Conservation (phyloP, 2,329 filamentous ascomycete species). For the Biscogniauxia sp. region DNA sequence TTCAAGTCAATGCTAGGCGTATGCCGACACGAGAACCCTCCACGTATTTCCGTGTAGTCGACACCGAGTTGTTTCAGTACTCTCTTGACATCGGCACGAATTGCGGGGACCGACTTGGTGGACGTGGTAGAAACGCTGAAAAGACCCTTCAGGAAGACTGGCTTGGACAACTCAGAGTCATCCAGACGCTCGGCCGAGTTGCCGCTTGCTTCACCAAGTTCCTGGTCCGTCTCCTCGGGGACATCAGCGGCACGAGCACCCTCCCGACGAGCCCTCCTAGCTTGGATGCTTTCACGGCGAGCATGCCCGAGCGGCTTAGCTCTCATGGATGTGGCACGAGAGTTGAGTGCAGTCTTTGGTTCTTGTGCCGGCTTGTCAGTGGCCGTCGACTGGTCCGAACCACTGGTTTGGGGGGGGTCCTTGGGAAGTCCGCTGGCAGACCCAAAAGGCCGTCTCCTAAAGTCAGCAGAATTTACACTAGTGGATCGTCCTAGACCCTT, state of each 20-base stretch:
- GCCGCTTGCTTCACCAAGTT: slow-evolving; percentile 63
- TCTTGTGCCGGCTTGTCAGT: slow-evolving; percentile 52
- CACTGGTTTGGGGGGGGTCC: slow-evolving; percentile 72
- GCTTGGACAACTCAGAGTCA: slow-evolving; percentile 80
- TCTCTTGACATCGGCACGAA: slow-evolving; percentile 84
- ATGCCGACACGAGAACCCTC: slow-evolving; percentile 88
- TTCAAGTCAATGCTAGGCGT: slow-evolving; percentile 85
- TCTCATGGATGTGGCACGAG: slow-evolving; percentile 64
- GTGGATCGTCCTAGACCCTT: slow-evolving; percentile 80
- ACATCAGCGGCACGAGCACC: slow-evolving; percentile 73
- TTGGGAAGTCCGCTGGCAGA: slow-evolving; percentile 47
- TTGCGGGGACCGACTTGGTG: slow-evolving; percentile 81
- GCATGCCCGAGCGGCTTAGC: slow-evolving; percentile 89
- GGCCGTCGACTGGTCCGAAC: slow-evolving; percentile 70
- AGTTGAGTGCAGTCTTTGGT: slow-evolving; percentile 49
- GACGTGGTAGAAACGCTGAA: slow-evolving; percentile 98
- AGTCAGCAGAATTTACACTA: slow-evolving; percentile 86
- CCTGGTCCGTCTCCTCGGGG: slow-evolving; percentile 85
- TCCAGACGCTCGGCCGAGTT: slow-evolving; percentile 60
- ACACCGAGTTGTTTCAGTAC: slow-evolving; percentile 85
- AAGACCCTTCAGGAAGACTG: slow-evolving; percentile 91
- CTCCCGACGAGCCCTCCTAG: slow-evolving; percentile 71
- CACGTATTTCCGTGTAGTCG: slow-evolving; percentile 89
- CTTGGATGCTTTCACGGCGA: slow-evolving; percentile 87
- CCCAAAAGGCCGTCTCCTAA: slow-evolving; percentile 60